Conservation (phyloP, 306 rosid genomes). For the Sindora glabra region DNA sequence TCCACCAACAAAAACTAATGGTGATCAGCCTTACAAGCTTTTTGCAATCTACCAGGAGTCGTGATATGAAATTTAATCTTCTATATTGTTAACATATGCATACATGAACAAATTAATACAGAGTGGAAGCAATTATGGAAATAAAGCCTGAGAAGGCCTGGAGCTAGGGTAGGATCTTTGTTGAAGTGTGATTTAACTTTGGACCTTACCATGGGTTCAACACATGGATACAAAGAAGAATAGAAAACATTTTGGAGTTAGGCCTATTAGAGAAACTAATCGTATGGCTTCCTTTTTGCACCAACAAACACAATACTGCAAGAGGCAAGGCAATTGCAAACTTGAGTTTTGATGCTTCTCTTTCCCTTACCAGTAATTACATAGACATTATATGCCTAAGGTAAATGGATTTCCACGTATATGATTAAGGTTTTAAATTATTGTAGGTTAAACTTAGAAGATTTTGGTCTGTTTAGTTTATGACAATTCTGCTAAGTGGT, state of each 20-base stretch:
- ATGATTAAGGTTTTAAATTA: background rate
- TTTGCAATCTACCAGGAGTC: slow-evolving; percentile 71
- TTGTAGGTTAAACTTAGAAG: background rate
- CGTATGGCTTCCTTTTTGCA: slow-evolving; percentile 22
- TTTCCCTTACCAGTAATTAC: slow-evolving; percentile 20
- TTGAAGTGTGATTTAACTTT: slow-evolving; percentile 45
- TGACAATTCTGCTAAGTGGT: slow-evolving; percentile 18
- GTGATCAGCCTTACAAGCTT: slow-evolving; percentile 70
- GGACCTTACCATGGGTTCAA: slow-evolving; percentile 51
- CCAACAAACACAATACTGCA: too few relatives aligned
- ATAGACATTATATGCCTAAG: background rate
- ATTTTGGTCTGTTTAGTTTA: background rate
- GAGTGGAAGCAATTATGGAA: slow-evolving; percentile 38
- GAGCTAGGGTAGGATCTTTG: slow-evolving; percentile 49
- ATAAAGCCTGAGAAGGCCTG: slow-evolving; percentile 61
- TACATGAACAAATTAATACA: background rate
- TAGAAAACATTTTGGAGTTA: slow-evolving; percentile 57
- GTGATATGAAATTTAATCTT: background rate
- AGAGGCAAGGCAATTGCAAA: background rate
- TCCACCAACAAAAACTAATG: too few relatives aligned
- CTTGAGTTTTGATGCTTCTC: background rate
- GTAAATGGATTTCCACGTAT: background rate
- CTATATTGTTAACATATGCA: background rate
- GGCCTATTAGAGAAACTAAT: slow-evolving; percentile 22
- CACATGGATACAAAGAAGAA: slow-evolving; percentile 54